These are phyloP conservation scores for Pythium utonaiense DNA, from an alignment of 352 stramenopile species.

Conservation along the genomic window DNA sequence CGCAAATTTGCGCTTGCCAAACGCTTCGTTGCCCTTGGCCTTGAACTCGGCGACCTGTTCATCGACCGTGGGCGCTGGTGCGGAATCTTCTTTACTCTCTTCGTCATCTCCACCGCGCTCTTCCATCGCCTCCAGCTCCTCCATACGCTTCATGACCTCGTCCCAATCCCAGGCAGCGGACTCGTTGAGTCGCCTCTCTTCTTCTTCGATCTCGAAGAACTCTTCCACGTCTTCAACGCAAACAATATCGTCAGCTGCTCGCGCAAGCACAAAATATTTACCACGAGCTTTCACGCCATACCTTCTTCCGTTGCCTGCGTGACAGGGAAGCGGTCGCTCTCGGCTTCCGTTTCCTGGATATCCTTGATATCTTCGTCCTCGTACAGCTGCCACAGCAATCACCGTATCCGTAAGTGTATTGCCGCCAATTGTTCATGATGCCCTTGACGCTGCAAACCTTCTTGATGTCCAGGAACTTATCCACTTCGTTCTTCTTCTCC, in stretches of 20 bases:
- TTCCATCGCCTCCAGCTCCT: slow-evolving; percentile 76
- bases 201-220: slow-evolving; percentile 84
- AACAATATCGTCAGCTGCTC: too few relatives aligned
- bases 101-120: slow-evolving; percentile 28
- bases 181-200: slow-evolving; percentile 66
- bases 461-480: slow-evolving; percentile 63
- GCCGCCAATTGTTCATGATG: too few relatives aligned
- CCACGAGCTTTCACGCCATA: slow-evolving; percentile 13
- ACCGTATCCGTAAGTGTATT: too few relatives aligned
- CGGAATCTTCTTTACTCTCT: slow-evolving; percentile 30
- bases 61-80: slow-evolving; percentile 22
- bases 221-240: slow-evolving; percentile 79
- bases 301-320: slow-evolving; percentile 58
- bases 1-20: slow-evolving; percentile 70
- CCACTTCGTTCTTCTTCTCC: slow-evolving; percentile 65
- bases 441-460: too few relatives aligned
- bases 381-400: slow-evolving; percentile 66
- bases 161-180: slow-evolving; percentile 74
- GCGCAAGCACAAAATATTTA: too few relatives aligned
- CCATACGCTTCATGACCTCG: slow-evolving; percentile 83
- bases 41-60: slow-evolving; percentile 50
- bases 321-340: slow-evolving; percentile 51
- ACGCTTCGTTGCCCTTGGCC: slow-evolving; percentile 75
- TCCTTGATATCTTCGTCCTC: slow-evolving; percentile 83
- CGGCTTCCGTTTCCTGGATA: slow-evolving; percentile 78